A percentile compares a stretch with the other conserved stretches of the same genome.
Evolutionary conservation across 257 asterid genomes (phyloP).

Genomic region (Petrea volubilis): DNA sequence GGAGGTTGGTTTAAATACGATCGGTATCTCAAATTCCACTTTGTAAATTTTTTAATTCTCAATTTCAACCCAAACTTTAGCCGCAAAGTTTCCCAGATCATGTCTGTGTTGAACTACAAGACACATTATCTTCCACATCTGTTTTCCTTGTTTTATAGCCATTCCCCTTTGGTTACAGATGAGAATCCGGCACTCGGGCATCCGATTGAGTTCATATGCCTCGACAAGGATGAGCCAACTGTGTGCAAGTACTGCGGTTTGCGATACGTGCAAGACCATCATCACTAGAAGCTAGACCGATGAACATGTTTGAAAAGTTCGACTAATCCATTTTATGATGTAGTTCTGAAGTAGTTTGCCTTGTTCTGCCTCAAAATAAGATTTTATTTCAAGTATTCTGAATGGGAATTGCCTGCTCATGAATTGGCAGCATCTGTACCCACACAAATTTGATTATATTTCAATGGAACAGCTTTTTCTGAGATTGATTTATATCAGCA

Average conservation of each 20-base stretch:
- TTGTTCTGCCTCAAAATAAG: constrained; percentile 5
- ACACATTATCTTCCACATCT: not conserved
- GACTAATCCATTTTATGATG: not conserved
- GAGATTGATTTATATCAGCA: not conserved
- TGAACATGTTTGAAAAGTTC: not conserved
- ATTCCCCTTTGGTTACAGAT: constrained; percentile 38
- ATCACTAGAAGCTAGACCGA: constrained; percentile 42
- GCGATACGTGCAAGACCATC: constrained; percentile 67
- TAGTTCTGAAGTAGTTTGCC: not conserved
- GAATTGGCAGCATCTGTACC: not conserved
- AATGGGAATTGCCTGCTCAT: not conserved
- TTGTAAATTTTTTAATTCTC: not conserved
- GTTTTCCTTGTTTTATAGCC: not conserved
- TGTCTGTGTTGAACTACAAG: not conserved
- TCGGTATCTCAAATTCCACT: not conserved
- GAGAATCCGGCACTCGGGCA: constrained; percentile 64
- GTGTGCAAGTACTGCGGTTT: constrained; percentile 75
- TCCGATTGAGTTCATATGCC: constrained; percentile 79
- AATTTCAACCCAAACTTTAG: not conserved
- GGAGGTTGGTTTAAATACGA: constrained; percentile 54
- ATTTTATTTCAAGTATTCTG: not conserved
- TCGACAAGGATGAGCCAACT: constrained; percentile 59
- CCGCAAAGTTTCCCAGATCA: not conserved
- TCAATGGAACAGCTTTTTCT: not conserved
- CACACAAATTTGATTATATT: not conserved